phyloP scores from a whole-genome alignment of 805 yeast genomes.

The Metschnikowia shivogae region DNA sequence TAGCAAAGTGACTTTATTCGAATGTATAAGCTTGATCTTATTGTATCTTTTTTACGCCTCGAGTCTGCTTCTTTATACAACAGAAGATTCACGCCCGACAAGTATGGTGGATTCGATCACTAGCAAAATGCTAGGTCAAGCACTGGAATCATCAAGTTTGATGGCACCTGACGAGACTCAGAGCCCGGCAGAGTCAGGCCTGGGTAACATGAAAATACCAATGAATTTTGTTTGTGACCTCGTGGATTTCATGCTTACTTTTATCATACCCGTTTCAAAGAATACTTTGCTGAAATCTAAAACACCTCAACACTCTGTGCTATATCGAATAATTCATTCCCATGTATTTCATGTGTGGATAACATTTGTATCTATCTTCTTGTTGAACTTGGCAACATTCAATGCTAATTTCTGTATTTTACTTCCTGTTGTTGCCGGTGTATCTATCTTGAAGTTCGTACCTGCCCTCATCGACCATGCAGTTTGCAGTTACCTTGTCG shows the following conservation, averaged over 20 bases:
- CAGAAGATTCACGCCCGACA: neutral
- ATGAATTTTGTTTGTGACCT: neutral
- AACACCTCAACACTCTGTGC: neutral
- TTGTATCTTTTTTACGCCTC: conserved; percentile 16
- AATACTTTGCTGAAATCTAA: conserved; percentile 1
- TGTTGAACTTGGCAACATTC: conserved; percentile 5
- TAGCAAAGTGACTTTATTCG: conserved; percentile 29
- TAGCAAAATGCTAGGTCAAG: conserved; percentile 1
- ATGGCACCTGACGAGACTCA: neutral
- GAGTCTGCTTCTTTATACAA: neutral
- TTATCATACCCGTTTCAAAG: conserved; percentile 9
- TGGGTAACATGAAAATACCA: neutral
- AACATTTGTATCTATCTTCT: neutral
- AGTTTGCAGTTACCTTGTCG: conserved; percentile 3
- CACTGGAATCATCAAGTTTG: conserved; percentile 7
- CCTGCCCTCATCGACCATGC: conserved; percentile 9
- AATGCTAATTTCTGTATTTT: conserved; percentile 1
- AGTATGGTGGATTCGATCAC: conserved; percentile 4
- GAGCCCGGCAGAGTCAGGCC: neutral
- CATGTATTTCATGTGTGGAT: conserved; percentile 16
- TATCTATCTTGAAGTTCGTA: neutral
- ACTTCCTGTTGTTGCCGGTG: neutral
- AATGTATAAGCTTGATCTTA: conserved; percentile 25
- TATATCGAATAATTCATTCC: conserved; percentile 12
- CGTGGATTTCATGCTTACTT: conserved; percentile 5